Percentiles rank a stretch among this genome's conserved stretches.
phyloP scores from a whole-genome alignment of 2,329 filamentous ascomycete genomes.

The Hypoxylon sp. region DNA sequence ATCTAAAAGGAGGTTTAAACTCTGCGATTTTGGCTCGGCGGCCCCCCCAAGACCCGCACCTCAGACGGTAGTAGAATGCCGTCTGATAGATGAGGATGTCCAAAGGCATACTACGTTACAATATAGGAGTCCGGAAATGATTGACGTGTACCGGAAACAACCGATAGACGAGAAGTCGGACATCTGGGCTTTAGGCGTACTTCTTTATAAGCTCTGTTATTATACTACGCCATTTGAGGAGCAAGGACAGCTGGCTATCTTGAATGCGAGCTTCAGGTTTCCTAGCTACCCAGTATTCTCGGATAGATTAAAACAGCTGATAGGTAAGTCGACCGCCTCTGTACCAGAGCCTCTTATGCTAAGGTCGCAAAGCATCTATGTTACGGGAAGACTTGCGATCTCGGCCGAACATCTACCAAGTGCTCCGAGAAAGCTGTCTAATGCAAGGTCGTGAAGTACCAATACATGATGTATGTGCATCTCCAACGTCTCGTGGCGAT shows the following conservation, averaged over 20 bases:
- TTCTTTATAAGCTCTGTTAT: constrained; percentile 98
- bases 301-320: constrained; percentile 87
- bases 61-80: constrained; percentile 86
- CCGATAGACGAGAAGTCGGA: constrained; percentile 99
- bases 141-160: constrained; percentile 95
- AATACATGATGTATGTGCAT: constrained; percentile 83
- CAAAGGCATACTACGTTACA: constrained; percentile 97
- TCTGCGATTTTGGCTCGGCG: constrained; percentile 97
- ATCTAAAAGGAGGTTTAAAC: constrained; percentile 83
- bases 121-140: constrained; percentile 98
- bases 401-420: constrained; percentile 94
- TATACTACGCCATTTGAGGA: constrained; percentile 99
- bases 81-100: constrained; percentile 94
- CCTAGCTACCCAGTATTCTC: constrained; percentile 91
- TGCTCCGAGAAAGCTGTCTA: constrained; percentile 84
- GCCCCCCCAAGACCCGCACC: constrained; percentile 87
- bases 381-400: constrained; percentile 81
- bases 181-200: constrained; percentile 95
- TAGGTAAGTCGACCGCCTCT: constrained; percentile 71
- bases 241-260: constrained; percentile 94
- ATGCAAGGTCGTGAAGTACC: constrained; percentile 91
- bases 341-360: constrained; percentile 21
- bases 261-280: constrained; percentile 95
- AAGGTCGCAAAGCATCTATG: constrained; percentile 77
- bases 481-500: background rate